Evolutionary conservation across 2,329 filamentous ascomycete species (phyloP).

Genomic region (Phaeosphaeriaceae sp.): DNA sequence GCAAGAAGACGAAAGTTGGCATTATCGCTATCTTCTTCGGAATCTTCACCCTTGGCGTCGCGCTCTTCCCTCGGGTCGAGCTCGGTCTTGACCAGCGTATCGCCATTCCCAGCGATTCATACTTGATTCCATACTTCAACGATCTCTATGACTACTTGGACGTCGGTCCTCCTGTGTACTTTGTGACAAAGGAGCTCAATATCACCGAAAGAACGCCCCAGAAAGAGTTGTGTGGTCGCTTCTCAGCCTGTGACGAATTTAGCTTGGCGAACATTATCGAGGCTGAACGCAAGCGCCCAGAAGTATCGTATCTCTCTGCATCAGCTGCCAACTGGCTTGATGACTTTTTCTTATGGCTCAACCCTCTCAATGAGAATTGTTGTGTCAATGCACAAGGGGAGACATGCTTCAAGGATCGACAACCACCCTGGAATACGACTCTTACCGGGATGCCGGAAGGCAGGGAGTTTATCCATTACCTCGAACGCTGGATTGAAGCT

Average conservation of each 20-base stretch:
- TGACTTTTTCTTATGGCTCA: slow-evolving; percentile 96
- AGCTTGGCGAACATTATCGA: slow-evolving; percentile 91
- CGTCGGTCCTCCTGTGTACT: slow-evolving; percentile 92
- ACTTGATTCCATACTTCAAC: slow-evolving; percentile 95
- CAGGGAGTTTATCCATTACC: slow-evolving; percentile 86
- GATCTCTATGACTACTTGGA: slow-evolving; percentile 93
- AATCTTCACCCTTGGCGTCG: slow-evolving; percentile 82
- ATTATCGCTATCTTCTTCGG: slow-evolving; percentile 85
- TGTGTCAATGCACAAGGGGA: slow-evolving; percentile 70
- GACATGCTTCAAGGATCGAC: slow-evolving; percentile 78
- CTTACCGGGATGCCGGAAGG: slow-evolving; percentile 91
- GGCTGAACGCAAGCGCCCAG: slow-evolving; percentile 87
- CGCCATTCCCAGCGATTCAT: slow-evolving; percentile 90
- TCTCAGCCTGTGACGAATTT: slow-evolving; percentile 82
- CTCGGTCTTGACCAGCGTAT: slow-evolving; percentile 94
- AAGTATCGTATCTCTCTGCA: slow-evolving; percentile 86
- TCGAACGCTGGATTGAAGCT: slow-evolving; percentile 79
- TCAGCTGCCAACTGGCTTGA: slow-evolving; percentile 96
- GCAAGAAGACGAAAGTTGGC: slow-evolving; percentile 77
- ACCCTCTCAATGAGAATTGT: slow-evolving; percentile 71
- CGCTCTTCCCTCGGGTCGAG: slow-evolving; percentile 81
- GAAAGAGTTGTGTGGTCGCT: slow-evolving; percentile 86
- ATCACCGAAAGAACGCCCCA: slow-evolving; percentile 77
- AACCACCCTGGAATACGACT: slow-evolving; percentile 87
- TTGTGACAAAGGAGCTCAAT: slow-evolving; percentile 84